These are phyloP conservation scores for Paramecium caudatum DNA, from an alignment of 73 alveolate genomes.

Conservation along the genomic window DNA sequence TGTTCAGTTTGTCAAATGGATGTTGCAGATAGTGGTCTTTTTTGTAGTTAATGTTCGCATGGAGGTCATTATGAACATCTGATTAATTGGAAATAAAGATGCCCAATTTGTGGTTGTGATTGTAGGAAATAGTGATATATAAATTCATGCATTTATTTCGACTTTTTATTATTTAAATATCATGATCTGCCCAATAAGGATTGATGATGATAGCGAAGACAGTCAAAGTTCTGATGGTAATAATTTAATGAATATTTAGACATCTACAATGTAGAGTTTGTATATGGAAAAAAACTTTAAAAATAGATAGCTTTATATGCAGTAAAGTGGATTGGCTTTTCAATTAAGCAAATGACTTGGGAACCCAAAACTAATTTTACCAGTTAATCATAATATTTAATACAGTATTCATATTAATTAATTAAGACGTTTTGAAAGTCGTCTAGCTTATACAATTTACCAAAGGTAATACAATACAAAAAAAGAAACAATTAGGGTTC, in stretches of 20 bases:
- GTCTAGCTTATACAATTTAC: neutral
- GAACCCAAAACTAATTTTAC: neutral
- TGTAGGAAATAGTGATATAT: slow-evolving; percentile 18
- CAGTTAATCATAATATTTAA: neutral
- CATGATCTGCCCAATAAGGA: too few relatives aligned
- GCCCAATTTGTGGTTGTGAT: slow-evolving; percentile 49
- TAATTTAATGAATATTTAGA: too few relatives aligned
- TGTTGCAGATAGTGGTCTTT: neutral
- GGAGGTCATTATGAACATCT: slow-evolving; percentile 45
- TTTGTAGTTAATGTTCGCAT: slow-evolving; percentile 24
- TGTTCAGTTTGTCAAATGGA: slow-evolving; percentile 2
- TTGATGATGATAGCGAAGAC: too few relatives aligned
- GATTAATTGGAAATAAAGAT: neutral
- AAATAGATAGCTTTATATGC: neutral
- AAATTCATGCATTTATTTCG: too few relatives aligned
- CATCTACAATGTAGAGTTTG: slow-evolving; percentile 20
- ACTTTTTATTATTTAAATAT: too few relatives aligned
- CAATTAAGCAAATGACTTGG: neutral
- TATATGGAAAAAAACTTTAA: neutral
- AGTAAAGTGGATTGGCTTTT: slow-evolving; percentile 11
- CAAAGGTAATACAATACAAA: neutral
- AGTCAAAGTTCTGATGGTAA: too few relatives aligned
- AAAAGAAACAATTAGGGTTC: neutral
- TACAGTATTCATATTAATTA: neutral
- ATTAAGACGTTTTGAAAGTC: neutral